These are phyloP conservation scores for Flaveria linearis DNA, from an alignment of 129 eudicot genomes.

Conservation along the genomic window DNA sequence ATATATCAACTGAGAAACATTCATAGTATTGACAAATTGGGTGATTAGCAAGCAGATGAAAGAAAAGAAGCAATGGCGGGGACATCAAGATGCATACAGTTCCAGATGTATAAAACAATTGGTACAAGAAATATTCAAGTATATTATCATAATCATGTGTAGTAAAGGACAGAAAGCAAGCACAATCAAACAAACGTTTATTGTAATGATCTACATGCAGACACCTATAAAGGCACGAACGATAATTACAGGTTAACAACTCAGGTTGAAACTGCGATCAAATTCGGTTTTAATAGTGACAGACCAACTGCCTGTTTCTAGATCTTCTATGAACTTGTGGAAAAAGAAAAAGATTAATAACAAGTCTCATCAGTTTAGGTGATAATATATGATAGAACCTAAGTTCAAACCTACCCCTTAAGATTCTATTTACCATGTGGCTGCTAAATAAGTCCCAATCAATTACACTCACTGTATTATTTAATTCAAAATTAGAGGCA, in stretches of 20 bases:
- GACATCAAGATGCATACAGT: constrained; percentile 11
- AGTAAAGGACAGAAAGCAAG: constrained; percentile 21
- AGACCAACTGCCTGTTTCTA: constrained; percentile 26
- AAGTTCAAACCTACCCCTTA: constrained; percentile 21
- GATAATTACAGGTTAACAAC: constrained; percentile 40
- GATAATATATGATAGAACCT: constrained; percentile 25
- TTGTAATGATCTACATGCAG: constrained; percentile 16
- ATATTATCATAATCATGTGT: constrained; percentile 7
- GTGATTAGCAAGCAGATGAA: neutral
- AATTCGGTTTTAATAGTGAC: constrained; percentile 20
- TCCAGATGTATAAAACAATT: constrained; percentile 18
- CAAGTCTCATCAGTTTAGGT: constrained; percentile 36
- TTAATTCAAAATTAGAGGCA: constrained; percentile 9
- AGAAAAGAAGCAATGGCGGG: neutral
- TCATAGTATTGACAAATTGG: neutral
- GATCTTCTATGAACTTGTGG: constrained; percentile 25
- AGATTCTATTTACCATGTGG: constrained; percentile 20
- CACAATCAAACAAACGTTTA: constrained; percentile 8
- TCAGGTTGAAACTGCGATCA: constrained; percentile 23
- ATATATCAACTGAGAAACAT: neutral
- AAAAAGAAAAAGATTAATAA: constrained; percentile 19
- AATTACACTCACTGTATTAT: constrained; percentile 3
- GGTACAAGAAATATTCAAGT: neutral
- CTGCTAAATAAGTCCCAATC: constrained; percentile 9
- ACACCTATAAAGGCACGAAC: constrained; percentile 11